Evolutionary conservation across 352 stramenopile species (phyloP), one percentile per base, ranked within the genome.

Genomic region (Globisporangium viniferum): DNA sequence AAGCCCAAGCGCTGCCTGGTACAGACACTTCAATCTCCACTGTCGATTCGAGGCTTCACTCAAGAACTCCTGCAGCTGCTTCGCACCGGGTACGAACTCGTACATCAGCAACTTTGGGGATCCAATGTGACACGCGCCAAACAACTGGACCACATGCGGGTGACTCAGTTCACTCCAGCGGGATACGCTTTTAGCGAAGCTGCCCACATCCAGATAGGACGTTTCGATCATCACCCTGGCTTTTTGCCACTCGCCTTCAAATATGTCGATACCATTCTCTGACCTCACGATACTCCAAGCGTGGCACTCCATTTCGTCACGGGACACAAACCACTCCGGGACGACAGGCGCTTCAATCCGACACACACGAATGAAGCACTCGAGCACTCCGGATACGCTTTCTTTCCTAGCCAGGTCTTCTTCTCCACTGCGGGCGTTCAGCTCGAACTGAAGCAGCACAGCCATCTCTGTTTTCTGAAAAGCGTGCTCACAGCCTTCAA

Each of bases 1-100:
- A 62, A 53, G 57, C 29, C 70, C 70, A 33, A 79, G 36, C 31
- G 73, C 70, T 36, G 53, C 64, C 64, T 76, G 39, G 24, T 67
- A 71, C 20, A 79, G 10, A 5, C 59, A 64, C 9, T 64, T 51
- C 73, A 64, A 68, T 5, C 60, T 15, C 18, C 7, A 6, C 18
- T 22, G 10, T 57, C 18, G 15, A 27, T 36, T 62, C 20, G 12
- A 31, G 29, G 53, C 27, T 6, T 62, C 8, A 44, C 58, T 10
- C 35, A 64, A 46, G 31, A 46, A 61, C 5, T 44, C 55, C 4
- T 29, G 29, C 31, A 61, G 29, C 20, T 61, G 18, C 41, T 22
- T 44, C 6, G n/a, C 29, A 18, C 49, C 49, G 20, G 49, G 31
- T 29, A 14, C 31, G 9, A 48, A 9, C 9, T 64, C 22, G 10